These are phyloP conservation scores for Grosmannia clavigera DNA, from an alignment of 2,329 filamentous ascomycete genomes.

Conservation along the genomic window DNA sequence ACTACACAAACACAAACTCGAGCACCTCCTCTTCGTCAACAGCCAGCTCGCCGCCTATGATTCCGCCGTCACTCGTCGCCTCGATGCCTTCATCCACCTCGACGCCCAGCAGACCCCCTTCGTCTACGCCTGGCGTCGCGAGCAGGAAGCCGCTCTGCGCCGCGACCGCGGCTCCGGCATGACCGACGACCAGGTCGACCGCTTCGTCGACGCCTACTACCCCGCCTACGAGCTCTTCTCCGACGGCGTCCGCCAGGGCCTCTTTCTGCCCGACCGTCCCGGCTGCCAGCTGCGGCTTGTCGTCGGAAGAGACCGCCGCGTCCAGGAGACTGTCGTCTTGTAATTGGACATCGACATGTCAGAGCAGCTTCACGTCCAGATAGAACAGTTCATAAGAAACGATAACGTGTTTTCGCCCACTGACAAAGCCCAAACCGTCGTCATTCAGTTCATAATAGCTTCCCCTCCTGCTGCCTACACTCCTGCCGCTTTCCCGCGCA, in stretches of 20 bases:
- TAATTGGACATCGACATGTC: not conserved
- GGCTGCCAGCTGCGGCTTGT: conserved; percentile 49
- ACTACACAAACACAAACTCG: conserved; percentile 33
- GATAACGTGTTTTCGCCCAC: no score
- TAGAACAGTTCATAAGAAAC: no score
- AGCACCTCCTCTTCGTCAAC: conserved; percentile 39
- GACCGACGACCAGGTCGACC: conserved; percentile 65
- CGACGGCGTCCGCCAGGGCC: conserved; percentile 43
- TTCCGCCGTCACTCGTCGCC: conserved; percentile 28
- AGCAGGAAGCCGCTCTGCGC: conserved; percentile 67
- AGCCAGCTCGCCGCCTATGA: conserved; percentile 34
- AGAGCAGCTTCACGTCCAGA: no score
- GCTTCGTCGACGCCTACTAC: conserved; percentile 60
- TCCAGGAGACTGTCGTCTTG: conserved; percentile 42
- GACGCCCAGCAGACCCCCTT: conserved; percentile 60
- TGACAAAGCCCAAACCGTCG: no score
- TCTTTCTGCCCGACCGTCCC: conserved; percentile 33
- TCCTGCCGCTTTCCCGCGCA: conserved; percentile 29
- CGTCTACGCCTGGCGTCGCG: conserved; percentile 73
- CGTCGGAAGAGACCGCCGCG: conserved; percentile 46
- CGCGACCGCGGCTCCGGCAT: conserved; percentile 60
- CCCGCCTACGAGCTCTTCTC: conserved; percentile 61
- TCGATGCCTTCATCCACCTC: conserved; percentile 45
- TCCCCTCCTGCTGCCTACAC: conserved; percentile 6
- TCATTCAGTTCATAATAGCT: not conserved